These are phyloP conservation scores for Millerozyma miso DNA, from an alignment of 805 yeast species.

Conservation along the genomic window DNA sequence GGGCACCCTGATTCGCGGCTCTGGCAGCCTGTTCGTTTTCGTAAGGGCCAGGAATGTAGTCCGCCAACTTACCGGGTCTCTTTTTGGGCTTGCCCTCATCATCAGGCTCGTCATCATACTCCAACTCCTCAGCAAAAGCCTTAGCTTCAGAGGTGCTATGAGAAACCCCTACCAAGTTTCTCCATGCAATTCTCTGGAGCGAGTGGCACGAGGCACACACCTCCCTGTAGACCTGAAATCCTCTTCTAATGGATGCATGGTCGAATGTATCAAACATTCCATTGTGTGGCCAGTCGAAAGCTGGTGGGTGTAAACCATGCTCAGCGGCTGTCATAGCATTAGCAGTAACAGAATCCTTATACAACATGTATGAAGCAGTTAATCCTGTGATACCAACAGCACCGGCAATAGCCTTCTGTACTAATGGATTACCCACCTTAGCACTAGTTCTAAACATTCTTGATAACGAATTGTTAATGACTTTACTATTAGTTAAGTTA, in stretches of 20 bases:
- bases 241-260: constrained; percentile 96
- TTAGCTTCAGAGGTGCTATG: constrained; percentile 88
- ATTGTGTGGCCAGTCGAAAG: constrained; percentile 87
- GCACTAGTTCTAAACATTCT: constrained; percentile 17
- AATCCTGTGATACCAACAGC: constrained; percentile 72
- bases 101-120: constrained; percentile 95
- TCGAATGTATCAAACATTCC: constrained; percentile 90
- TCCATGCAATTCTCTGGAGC: constrained; percentile 95
- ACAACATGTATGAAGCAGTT: constrained; percentile 75
- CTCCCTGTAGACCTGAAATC: constrained; percentile 97
- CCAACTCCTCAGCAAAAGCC: constrained; percentile 92
- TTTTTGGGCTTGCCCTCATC: constrained; percentile 96
- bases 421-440: constrained; percentile 15
- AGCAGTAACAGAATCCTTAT: constrained; percentile 82
- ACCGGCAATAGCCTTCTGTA: constrained; percentile 54
- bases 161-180: constrained; percentile 94
- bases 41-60: constrained; percentile 91
- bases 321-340: constrained; percentile 98
- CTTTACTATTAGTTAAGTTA: neutral
- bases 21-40: constrained; percentile 99
- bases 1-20: constrained; percentile 99
- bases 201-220: constrained; percentile 99
- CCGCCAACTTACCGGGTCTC: constrained; percentile 98
- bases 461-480: constrained; percentile 1
- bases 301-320: constrained; percentile 96